Conservation (phyloP, 306 rosid species). For the Medicago lupulina region DNA sequence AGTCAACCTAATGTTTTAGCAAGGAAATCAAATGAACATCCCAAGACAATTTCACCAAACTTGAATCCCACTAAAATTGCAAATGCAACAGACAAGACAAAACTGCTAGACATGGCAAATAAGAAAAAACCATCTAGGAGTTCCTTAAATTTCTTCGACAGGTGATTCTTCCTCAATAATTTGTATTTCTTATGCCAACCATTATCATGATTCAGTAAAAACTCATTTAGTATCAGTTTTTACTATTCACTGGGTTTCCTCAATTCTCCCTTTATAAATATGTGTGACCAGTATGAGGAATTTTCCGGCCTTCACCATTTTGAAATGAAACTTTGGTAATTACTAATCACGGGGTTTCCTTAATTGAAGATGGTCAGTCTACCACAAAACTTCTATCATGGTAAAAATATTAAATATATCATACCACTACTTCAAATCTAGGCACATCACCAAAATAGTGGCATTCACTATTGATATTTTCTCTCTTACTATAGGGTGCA, state of each 20-base stretch:
- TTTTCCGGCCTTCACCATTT: neutral
- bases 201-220: slow-evolving; percentile 6
- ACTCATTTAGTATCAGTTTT: slow-evolving; percentile 1
- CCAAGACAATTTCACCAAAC: slow-evolving; percentile 43
- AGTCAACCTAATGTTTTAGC: slow-evolving; percentile 45
- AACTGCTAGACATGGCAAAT: slow-evolving; percentile 49
- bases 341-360: too few species aligned
- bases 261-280: neutral
- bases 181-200: slow-evolving; percentile 17
- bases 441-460: neutral
- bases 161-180: slow-evolving; percentile 55
- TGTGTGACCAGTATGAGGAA: neutral
- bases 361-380: neutral
- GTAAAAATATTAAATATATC: slow-evolving; percentile 7
- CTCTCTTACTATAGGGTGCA: too few species aligned
- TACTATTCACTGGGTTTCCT: slow-evolving; percentile 18
- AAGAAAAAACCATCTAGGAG: slow-evolving; percentile 54
- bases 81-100: slow-evolving; percentile 36
- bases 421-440: slow-evolving; percentile 10
- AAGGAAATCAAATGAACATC: slow-evolving; percentile 50
- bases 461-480: too few species aligned
- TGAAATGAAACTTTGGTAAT: too few species aligned
- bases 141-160: slow-evolving; percentile 72
- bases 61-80: slow-evolving; percentile 42
- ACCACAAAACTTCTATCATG: slow-evolving; percentile 15